phyloP scores from a whole-genome alignment of 1,284 basidiomycete species.

The Irpex sp. region DNA sequence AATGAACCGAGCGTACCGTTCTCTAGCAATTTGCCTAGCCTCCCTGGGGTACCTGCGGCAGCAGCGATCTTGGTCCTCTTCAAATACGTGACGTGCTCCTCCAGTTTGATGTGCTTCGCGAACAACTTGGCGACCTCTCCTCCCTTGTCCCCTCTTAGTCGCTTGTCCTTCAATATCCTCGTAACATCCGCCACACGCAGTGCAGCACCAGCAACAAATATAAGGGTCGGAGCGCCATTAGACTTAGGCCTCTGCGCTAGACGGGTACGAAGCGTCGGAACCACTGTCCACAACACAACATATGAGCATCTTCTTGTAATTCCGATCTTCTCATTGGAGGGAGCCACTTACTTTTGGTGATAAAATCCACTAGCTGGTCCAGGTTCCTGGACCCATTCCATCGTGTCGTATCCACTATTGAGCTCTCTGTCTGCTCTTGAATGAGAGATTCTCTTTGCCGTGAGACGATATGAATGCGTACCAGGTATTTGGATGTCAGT shows the following conservation, averaged over 20 bases:
- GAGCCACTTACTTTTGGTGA: conserved; percentile 51
- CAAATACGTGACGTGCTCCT: conserved; percentile 73
- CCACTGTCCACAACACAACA: conserved; percentile 34
- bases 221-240: conserved; percentile 70
- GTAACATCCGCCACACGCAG: conserved; percentile 75
- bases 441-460: conserved; percentile 29
- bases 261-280: conserved; percentile 64
- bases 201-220: conserved; percentile 74
- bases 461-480: conserved; percentile 29
- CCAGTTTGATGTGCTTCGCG: conserved; percentile 80
- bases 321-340: not conserved
- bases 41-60: conserved; percentile 78
- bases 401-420: conserved; percentile 66
- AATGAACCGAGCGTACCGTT: conserved; percentile 41
- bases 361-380: conserved; percentile 66
- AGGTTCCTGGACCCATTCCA: conserved; percentile 67
- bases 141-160: conserved; percentile 67
- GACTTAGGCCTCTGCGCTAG: conserved; percentile 67
- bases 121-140: conserved; percentile 84
- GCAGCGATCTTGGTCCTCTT: conserved; percentile 69
- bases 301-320: not conserved
- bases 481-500: conserved; percentile 69
- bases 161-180: conserved; percentile 61
- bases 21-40: conserved; percentile 69
- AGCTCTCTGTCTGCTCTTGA: conserved; percentile 55